These are phyloP conservation scores for Verticillium longisporum DNA, from an alignment of 2,329 filamentous ascomycete species.

Conservation along the genomic window DNA sequence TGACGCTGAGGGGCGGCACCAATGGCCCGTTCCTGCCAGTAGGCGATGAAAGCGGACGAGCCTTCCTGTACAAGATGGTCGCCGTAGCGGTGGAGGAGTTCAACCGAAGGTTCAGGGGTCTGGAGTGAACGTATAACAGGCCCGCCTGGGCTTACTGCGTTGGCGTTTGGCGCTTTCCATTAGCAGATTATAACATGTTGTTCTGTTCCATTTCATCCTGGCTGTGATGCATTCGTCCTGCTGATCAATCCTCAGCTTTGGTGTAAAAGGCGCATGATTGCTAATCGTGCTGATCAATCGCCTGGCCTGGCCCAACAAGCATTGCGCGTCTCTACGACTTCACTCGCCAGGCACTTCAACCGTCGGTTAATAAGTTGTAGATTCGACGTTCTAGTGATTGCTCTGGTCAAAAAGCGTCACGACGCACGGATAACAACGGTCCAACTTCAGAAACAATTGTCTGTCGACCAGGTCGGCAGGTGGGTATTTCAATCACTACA, in stretches of 20 bases:
- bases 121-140: slow-evolving; percentile 20
- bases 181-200: neutral
- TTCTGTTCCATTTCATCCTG: neutral
- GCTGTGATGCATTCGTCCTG: neutral
- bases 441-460: neutral
- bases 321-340: neutral
- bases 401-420: too few species aligned
- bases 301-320: neutral
- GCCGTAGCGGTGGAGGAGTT: slow-evolving; percentile 62
- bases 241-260: too few species aligned
- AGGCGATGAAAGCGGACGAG: slow-evolving; percentile 69
- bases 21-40: slow-evolving; percentile 95
- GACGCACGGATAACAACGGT: neutral
- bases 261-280: neutral
- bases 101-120: slow-evolving; percentile 50
- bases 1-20: slow-evolving; percentile 80
- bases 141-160: neutral
- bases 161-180: neutral
- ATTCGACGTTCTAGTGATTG: too few species aligned
- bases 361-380: too few species aligned
- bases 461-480: neutral
- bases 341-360: too few species aligned
- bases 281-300: neutral
- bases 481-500: neutral
- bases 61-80: slow-evolving; percentile 59